Base-by-base conservation (phyloP, 495 filamentous ascomycete species). In the Podospora comata region DNA sequence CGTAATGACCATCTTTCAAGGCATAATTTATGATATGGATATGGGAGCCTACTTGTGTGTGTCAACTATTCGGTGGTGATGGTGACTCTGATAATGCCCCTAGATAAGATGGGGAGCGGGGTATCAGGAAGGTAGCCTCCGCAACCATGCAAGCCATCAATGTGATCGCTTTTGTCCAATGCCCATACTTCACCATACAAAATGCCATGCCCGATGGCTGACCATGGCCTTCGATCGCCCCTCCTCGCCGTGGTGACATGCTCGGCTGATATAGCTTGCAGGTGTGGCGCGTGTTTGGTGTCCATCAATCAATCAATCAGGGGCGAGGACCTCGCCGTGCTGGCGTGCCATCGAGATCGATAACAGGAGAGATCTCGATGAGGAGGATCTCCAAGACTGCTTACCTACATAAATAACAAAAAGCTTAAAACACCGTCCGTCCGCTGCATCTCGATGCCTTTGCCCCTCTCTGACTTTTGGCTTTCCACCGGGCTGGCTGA, bases 281-380 rank as follows among this genome's bases (percentile, higher is more conserved):
- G 39, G 13, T 48, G 39, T 48, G 7, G 39, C 39, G 39, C 4
- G 30, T 32, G 30, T 32, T 32, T 32, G 39, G 15, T 16, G 39
- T 16, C 39, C 9, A 48, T 48, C 39, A 11, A 48, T 58, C 55
- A 19, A 26, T 58, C 55, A 58, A 7, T 23, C 23, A 23, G 55
- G 3, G 55, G 55, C 55, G 23, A 58, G 55, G 5, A 16, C 39
- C 2, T 23, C 23, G 23, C 23, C 23, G 23, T 23, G 23, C 23
- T 16, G 39, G 23, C n/a, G 55, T 58, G 55, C 4, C 55, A 58
- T 58, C 55, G 55, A 58, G 55, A 58, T 58, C 55, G 19, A 58
- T n/a, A 58, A 58, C 55, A 19, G n/a, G 54, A 9, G 54, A 56
- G 54, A 56, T 56, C 54, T 56, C 54, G 54, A 56, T 56, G 54